Conservation (phyloP, 2,329 filamentous ascomycete species). For the Thielaviopsis musarum region DNA sequence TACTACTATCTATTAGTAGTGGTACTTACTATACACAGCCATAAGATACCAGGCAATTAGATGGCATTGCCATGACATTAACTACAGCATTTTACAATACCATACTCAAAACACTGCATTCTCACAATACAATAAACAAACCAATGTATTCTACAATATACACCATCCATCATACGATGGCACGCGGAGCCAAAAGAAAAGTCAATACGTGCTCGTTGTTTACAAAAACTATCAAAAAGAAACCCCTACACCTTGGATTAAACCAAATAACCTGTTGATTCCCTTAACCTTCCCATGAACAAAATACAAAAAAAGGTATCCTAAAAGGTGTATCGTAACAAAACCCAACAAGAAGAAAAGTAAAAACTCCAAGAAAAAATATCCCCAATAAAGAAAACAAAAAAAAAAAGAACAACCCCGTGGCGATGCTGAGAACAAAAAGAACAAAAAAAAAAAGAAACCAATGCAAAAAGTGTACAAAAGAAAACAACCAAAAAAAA, state of each 20-base stretch:
- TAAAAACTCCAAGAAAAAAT: constrained; percentile 1
- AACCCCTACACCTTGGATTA: background rate
- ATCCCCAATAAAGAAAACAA: background rate
- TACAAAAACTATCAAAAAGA: background rate
- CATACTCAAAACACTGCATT: no score
- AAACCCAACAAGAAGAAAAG: constrained; percentile 1
- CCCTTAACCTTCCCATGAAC: background rate
- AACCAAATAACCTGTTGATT: background rate
- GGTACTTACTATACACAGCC: background rate
- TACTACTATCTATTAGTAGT: background rate
- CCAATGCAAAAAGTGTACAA: background rate
- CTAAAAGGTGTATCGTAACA: background rate
- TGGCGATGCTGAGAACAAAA: background rate
- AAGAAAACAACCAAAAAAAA: constrained; percentile 1
- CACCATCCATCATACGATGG: no score
- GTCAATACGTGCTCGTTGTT: background rate
- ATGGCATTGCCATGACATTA: background rate
- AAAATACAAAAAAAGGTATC: background rate
- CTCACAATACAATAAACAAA: no score
- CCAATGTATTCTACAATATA: no score
- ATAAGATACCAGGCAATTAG: constrained; percentile 3
- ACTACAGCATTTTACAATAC: background rate
- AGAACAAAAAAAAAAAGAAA: background rate
- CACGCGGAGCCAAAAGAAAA: background rate
- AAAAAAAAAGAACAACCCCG: background rate